A percentile compares a stretch with the other conserved stretches of the same genome.
These are phyloP conservation scores for Solanum appendiculatum DNA, from an alignment of 257 asterid genomes.

Conservation along the genomic window DNA sequence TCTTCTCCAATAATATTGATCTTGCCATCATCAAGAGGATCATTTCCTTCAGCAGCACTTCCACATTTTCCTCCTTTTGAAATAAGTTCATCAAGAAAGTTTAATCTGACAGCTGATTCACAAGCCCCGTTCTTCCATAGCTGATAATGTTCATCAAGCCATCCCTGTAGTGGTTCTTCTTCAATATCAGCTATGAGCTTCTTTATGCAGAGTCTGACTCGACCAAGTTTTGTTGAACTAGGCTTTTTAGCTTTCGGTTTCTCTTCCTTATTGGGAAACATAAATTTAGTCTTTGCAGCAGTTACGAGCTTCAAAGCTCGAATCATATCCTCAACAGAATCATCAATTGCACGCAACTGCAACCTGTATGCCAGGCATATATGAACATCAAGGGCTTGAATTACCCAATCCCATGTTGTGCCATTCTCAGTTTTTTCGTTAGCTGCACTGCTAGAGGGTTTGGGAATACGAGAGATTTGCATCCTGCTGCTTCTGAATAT, in stretches of 20 bases:
- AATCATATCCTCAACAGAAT: conserved; percentile 90
- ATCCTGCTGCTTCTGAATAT: conserved; percentile 88
- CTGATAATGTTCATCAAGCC: conserved; percentile 97
- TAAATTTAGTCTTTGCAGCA: conserved; percentile 63
- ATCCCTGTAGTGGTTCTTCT: conserved; percentile 99
- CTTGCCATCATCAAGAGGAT: conserved; percentile 44
- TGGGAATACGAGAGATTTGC: conserved; percentile 97
- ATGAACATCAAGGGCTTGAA: conserved; percentile 95
- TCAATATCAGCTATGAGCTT: conserved; percentile 83
- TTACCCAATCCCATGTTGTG: conserved; percentile 95
- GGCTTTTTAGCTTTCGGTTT: conserved; percentile 66
- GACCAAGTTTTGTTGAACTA: conserved; percentile 63
- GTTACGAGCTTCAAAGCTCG: conserved; percentile 87
- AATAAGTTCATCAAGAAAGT: conserved; percentile 80
- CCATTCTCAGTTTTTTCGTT: conserved; percentile 43
- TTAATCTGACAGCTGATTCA: conserved; percentile 86
- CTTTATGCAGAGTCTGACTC: conserved; percentile 63
- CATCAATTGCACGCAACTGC: conserved; percentile 98
- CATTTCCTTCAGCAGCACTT: conserved; percentile 44
- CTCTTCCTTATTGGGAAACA: conserved; percentile 65
- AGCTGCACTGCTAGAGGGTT: conserved; percentile 41
- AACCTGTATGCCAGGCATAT: conserved; percentile 85
- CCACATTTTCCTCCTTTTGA: conserved; percentile 35
- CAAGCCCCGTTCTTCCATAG: conserved; percentile 87
- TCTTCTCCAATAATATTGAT: conserved; percentile 52